phyloP scores from a whole-genome alignment of 345 rosid species.

The Sisymbrium altissimum region DNA sequence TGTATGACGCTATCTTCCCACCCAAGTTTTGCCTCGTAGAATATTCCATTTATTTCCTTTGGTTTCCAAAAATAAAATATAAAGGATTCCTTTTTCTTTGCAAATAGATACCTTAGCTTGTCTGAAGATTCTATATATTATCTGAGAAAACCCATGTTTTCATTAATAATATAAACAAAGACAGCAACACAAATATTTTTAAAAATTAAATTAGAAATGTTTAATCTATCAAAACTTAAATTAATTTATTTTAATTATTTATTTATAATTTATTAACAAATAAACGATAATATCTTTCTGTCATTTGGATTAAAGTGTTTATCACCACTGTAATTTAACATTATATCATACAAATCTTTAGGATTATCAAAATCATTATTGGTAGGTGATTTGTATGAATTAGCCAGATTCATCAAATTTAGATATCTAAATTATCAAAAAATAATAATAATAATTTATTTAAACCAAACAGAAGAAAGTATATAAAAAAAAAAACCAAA shows the following conservation, averaged over 20 bases:
- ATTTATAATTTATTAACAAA: too few relatives aligned
- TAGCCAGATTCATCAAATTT: too few relatives aligned
- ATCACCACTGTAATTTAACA: too few relatives aligned
- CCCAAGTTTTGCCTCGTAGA: slow-evolving; percentile 17
- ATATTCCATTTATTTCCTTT: slow-evolving; percentile 13
- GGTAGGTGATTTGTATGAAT: too few relatives aligned
- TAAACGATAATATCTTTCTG: too few relatives aligned
- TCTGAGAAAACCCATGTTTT: neutral
- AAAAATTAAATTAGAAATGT: neutral
- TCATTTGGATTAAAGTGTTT: too few relatives aligned
- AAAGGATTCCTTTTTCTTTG: slow-evolving; percentile 17
- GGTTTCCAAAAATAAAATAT: neutral
- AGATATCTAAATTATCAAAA: too few relatives aligned
- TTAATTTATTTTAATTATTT: too few relatives aligned
- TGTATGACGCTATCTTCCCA: slow-evolving; percentile 25
- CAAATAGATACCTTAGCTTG: slow-evolving; percentile 25
- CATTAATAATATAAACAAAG: neutral
- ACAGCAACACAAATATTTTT: neutral
- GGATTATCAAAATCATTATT: too few relatives aligned
- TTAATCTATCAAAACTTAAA: neutral
- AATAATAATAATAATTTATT: too few relatives aligned
- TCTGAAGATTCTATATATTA: slow-evolving; percentile 11
- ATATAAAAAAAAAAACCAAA: neutral
- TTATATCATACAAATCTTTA: too few relatives aligned
- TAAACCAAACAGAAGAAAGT: neutral